Conservation (phyloP, 768 basidiomycete genomes). For the Leucosporidium creatinivorum region DNA sequence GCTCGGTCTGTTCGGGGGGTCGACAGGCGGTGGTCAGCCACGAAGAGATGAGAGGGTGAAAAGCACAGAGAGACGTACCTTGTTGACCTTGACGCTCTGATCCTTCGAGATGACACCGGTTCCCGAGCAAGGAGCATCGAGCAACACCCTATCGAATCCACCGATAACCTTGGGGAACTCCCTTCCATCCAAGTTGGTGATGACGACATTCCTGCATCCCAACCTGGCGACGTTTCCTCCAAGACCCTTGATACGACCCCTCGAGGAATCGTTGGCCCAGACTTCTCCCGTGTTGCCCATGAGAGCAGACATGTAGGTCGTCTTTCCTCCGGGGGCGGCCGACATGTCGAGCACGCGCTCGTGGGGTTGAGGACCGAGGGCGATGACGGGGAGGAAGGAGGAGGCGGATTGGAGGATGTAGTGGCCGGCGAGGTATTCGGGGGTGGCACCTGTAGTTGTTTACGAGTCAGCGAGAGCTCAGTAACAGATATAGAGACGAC, state of each 20-base stretch:
- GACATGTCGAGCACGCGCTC: slow-evolving; percentile 98
- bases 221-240: slow-evolving; percentile 94
- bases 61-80: slow-evolving; percentile 53
- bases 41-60: background rate
- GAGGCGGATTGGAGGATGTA: slow-evolving; percentile 99
- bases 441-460: slow-evolving; percentile 74
- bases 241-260: slow-evolving; percentile 86
- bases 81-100: slow-evolving; percentile 93
- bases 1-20: slow-evolving; percentile 67
- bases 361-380: slow-evolving; percentile 81
- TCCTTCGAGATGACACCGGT: slow-evolving; percentile 99
- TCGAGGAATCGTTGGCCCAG: slow-evolving; percentile 95
- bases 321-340: slow-evolving; percentile 95
- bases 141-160: slow-evolving; percentile 91
- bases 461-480: background rate
- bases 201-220: slow-evolving; percentile 95
- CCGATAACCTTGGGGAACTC: slow-evolving; percentile 99
- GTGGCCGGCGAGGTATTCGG: slow-evolving; percentile 96
- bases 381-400: slow-evolving; percentile 97
- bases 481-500: background rate
- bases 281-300: slow-evolving; percentile 96
- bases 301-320: slow-evolving; percentile 93
- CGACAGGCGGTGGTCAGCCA: no score
- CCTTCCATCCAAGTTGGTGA: slow-evolving; percentile 93
- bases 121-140: slow-evolving; percentile 96